Evolutionary conservation across 495 filamentous ascomycete genomes (phyloP).

Genomic region (Xylaria scruposa): DNA sequence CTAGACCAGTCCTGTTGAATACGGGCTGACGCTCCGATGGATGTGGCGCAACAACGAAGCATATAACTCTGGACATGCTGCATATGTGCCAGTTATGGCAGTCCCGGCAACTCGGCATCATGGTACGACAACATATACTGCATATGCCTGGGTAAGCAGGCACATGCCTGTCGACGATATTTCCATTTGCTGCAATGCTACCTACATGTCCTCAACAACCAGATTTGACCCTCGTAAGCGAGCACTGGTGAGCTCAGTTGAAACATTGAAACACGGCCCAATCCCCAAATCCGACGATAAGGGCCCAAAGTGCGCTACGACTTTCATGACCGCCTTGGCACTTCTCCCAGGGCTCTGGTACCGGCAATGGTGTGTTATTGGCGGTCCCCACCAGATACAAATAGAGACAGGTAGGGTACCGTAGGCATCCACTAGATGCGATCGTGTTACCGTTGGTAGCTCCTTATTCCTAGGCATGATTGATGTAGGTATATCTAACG

Average conservation of each 20-base stretch:
- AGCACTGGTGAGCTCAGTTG: background rate
- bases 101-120: background rate
- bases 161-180: background rate
- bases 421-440: background rate
- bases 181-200: conserved; percentile 10
- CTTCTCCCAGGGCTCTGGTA: conserved; percentile 22
- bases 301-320: conserved; percentile 3
- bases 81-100: background rate
- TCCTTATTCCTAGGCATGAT: background rate
- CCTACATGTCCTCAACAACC: background rate
- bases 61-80: background rate
- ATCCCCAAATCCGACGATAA: conserved; percentile 7
- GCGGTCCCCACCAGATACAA: conserved; percentile 9
- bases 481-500: background rate
- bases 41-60: background rate
- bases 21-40: background rate
- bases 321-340: conserved; percentile 15
- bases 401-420: background rate
- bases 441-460: background rate
- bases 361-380: conserved; percentile 23
- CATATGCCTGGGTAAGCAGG: background rate
- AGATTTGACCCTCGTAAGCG: background rate
- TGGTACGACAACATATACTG: background rate
- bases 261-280: background rate
- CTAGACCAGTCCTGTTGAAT: background rate